Conservation (phyloP, 768 basidiomycete species). For the Lentinula detonsa region DNA sequence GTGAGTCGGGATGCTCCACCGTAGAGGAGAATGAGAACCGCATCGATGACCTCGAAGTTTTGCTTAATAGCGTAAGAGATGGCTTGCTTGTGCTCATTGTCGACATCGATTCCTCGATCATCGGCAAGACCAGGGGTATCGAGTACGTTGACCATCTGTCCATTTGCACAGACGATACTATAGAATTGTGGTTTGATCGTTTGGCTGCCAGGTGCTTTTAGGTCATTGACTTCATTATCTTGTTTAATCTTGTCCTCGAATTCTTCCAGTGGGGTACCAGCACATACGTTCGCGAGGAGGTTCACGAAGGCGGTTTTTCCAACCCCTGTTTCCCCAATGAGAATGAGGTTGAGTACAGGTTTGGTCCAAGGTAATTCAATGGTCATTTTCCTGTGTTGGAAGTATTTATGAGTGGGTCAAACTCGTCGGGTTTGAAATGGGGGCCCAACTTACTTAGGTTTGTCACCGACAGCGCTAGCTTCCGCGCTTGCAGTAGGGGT, state of each 20-base stretch:
- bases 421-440: too few species aligned
- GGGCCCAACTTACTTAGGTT: too few species aligned
- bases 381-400: too few species aligned
- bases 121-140: slow-evolving; percentile 23
- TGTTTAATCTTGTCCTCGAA: background rate
- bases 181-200: background rate
- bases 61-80: slow-evolving; percentile 16
- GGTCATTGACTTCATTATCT: background rate
- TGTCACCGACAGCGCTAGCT: too few species aligned
- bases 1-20: slow-evolving; percentile 16
- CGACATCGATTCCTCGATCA: slow-evolving; percentile 18
- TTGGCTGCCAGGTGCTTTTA: background rate
- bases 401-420: too few species aligned
- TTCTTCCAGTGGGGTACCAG: background rate
- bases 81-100: slow-evolving; percentile 16
- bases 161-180: background rate
- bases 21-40: slow-evolving; percentile 19
- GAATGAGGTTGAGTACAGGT: background rate
- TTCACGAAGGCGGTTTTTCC: slow-evolving; percentile 12
- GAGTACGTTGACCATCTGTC: slow-evolving; percentile 13
- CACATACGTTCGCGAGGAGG: slow-evolving; percentile 11
- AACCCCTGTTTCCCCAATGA: slow-evolving; percentile 14
- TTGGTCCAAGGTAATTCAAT: background rate
- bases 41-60: slow-evolving; percentile 15
- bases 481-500: too few species aligned